A percentile compares a stretch with the other conserved stretches of the same genome.
phyloP scores from a whole-genome alignment of 108 stramenopile species.

The Skeletonema menzelii region DNA sequence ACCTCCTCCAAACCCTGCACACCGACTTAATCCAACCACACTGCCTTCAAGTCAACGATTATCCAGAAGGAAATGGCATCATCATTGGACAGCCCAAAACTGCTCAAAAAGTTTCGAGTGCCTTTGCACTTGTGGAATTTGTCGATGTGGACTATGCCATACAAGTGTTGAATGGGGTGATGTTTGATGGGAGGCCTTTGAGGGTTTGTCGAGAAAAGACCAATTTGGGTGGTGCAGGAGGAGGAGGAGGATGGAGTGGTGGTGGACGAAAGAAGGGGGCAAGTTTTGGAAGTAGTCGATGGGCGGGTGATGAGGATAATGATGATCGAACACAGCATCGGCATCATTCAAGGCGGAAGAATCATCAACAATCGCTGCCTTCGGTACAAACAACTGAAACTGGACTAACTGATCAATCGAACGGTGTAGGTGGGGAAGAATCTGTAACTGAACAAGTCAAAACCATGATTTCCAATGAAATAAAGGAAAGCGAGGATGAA shows the following conservation, averaged over 20 bases:
- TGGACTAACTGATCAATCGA: neutral
- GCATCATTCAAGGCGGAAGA: neutral
- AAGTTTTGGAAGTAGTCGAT: slow-evolving; percentile 39
- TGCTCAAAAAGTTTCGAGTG: neutral
- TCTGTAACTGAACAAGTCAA: neutral
- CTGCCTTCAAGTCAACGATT: slow-evolving; percentile 16
- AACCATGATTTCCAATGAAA: neutral
- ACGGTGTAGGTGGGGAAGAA: neutral
- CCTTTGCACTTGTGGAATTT: slow-evolving; percentile 36
- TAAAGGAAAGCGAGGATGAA: slow-evolving; percentile 27
- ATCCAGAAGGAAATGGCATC: slow-evolving; percentile 17
- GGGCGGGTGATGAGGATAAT: slow-evolving; percentile 16
- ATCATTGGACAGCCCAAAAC: slow-evolving; percentile 9
- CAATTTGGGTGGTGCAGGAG: neutral
- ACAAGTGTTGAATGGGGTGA: slow-evolving; percentile 30
- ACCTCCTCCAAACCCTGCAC: slow-evolving; percentile 22
- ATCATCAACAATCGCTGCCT: neutral
- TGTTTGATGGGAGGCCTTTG: slow-evolving; percentile 38
- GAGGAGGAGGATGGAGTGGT: neutral
- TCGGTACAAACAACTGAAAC: neutral
- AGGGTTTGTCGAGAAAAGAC: slow-evolving; percentile 32
- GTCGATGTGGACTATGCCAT: slow-evolving; percentile 47
- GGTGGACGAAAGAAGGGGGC: slow-evolving; percentile 13
- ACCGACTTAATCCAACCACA: slow-evolving; percentile 20
- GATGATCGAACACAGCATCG: neutral